Evolutionary conservation across 768 basidiomycete species (phyloP), one percentile per base, ranked within the genome.

Genomic region (Agaricus subrufescens): DNA sequence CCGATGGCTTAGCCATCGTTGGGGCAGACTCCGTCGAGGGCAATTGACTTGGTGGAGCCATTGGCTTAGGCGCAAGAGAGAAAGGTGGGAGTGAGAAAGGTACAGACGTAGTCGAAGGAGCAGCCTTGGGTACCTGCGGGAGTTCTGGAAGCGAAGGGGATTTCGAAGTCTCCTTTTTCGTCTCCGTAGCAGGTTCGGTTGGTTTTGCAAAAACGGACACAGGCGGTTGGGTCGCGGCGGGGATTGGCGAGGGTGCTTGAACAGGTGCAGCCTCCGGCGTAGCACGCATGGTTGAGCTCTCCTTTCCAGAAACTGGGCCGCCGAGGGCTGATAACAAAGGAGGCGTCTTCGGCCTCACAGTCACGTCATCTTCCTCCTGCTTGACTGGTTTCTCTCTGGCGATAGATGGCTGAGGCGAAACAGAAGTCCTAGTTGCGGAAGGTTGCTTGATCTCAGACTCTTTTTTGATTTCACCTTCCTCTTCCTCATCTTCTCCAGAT

Each of bases 271-370:
- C 52, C 50, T 52, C 53, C 43, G 58, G 46, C 1, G 54, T 29
- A 7, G 54, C 27, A 19, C 61, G 57, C 11, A 44, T 49, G 3
- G 58, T 49, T 10, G 54, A 31, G 2, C 26, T 26, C 23, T 50
- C 42, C 46, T 34, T 47, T 9, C 15, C 31, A n/a, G 30, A 37
- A 10, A 38, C n/a, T 44, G 50, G 50, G 4, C 48, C 26, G 34
- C 12, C 51, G 27, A 56, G 55, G 3, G 72, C 62, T 8, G 75
- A 71, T 3, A 74, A 61, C 11, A 78, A 61, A 0, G 84, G 79
- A 3, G 84, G 80, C 0, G 81, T 83, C 65, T 73, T 77, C 0
- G 82, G 77, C 49, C 75, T 68, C 40, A 70, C 71, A n/a, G 58
- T 68, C 64, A 30, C 52, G 34, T 51, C 60, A 26, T 67, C 64